Base-by-base conservation (phyloP, 2,329 filamentous ascomycete genomes). In the Venturiaceae sp. region DNA sequence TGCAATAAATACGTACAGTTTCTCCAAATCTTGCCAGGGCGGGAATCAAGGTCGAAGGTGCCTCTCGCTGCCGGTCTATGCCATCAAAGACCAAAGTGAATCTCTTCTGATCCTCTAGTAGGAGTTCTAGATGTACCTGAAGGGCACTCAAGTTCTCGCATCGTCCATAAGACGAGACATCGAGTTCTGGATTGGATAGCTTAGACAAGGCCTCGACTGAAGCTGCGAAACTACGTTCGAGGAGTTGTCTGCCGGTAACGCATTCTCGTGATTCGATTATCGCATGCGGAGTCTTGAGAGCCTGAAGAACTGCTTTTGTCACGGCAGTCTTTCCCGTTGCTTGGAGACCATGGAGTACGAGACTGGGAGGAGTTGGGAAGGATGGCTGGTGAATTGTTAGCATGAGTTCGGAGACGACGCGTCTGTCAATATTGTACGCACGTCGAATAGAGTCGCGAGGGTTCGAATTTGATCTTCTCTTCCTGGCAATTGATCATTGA, bases 81-180 rank as follows among this genome's bases (percentile, higher is more conserved):
- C 84, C 89, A 75, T 97, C 94, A 62, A 97, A 80, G 11, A 96
- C 88, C 60, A 97, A 72, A 8, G 92, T 84, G 65, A 96, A 91
- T 63, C 86, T 84, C 63, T 87, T 90, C 74, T 96, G 92, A 5
- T 36, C 30, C 30, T 58, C 26, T 11, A 57, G 21, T 8, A 57
- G 16, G 1, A n/a, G 26, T 23, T 56, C 21, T 6, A 57, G 54
- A 13, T 57, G 32, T 14, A 57, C 54, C 16, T 60, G 32, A 14
- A 60, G 30, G 6, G 58, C 41, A 23, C 37, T 53, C 21, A 57
- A 23, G 23, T 53, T 58, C 53, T 60, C 58, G 69, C 90, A 95
- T 61, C 85, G 79, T 77, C 68, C 19, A 34, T 30, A 26, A 41
- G 28, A 21, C 11, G 32, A 47, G 11, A 33, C 8, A 32, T 59